Evolutionary conservation across 495 filamentous ascomycete genomes (phyloP).

Genomic region (Oleoguttula mirabilis): DNA sequence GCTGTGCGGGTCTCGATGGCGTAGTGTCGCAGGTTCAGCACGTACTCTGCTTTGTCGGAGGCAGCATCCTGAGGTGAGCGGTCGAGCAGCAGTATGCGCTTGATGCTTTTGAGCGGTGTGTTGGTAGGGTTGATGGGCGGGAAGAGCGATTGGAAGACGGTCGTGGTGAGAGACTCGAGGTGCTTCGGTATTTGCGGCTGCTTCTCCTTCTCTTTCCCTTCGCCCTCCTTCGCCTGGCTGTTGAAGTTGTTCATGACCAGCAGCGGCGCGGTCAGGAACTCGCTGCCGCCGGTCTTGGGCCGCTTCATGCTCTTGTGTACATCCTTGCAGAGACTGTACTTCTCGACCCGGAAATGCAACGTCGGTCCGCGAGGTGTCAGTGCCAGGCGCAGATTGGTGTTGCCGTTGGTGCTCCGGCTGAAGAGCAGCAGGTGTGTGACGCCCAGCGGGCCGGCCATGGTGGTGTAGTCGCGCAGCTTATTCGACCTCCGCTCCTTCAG

Average conservation of each 20-base stretch:
- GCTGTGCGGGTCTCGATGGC: constrained; percentile 81
- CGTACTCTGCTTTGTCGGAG: constrained; percentile 47
- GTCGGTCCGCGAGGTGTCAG: constrained; percentile 86
- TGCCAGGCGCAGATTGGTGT: constrained; percentile 83
- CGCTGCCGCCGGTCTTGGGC: constrained; percentile 48
- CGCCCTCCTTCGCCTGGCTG: constrained; percentile 44
- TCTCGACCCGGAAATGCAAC: constrained; percentile 88
- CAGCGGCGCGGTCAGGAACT: constrained; percentile 28
- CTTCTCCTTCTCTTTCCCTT: constrained; percentile 28
- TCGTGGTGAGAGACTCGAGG: constrained; percentile 84
- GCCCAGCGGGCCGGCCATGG: constrained; percentile 89
- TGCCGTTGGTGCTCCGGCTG: constrained; percentile 75
- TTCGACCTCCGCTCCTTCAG: constrained; percentile 80
- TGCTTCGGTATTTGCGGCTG: constrained; percentile 52
- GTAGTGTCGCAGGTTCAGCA: constrained; percentile 88
- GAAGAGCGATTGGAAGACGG: constrained; percentile 92
- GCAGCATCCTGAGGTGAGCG: constrained; percentile 42
- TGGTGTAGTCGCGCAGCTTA: constrained; percentile 79
- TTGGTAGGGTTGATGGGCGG: constrained; percentile 88
- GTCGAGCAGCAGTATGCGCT: constrained; percentile 80
- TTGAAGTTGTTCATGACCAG: constrained; percentile 98
- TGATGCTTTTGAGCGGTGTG: constrained; percentile 77
- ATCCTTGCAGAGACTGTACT: constrained; percentile 88
- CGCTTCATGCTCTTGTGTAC: constrained; percentile 68
- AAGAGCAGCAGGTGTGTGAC: constrained; percentile 93